phyloP scores from a whole-genome alignment of 139 green algal species.

The Diplosphaera chodatii region DNA sequence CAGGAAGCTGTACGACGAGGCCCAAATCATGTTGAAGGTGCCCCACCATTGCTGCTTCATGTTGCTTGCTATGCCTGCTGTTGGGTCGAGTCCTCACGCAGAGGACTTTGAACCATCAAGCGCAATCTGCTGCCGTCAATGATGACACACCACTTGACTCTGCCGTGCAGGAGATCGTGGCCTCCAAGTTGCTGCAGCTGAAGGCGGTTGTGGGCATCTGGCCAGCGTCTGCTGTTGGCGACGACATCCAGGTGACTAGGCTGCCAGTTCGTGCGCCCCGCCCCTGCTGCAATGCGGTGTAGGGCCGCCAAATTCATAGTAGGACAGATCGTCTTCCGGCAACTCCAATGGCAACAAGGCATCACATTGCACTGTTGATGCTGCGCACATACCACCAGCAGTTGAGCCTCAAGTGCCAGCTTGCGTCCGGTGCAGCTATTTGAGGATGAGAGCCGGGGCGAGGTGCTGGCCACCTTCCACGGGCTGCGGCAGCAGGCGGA shows the following conservation, averaged over 20 bases:
- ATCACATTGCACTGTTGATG: too few relatives aligned
- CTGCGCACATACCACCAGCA: too few relatives aligned
- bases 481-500: constrained; percentile 88
- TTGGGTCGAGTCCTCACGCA: too few relatives aligned
- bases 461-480: constrained; percentile 49
- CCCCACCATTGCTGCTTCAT: neutral
- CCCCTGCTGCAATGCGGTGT: too few relatives aligned
- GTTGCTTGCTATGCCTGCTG: neutral
- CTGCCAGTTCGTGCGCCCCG: too few relatives aligned
- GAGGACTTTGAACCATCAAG: too few relatives aligned
- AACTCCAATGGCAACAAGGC: too few relatives aligned
- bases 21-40: constrained; percentile 69
- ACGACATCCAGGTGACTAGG: constrained; percentile 82
- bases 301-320: too few relatives aligned
- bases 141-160: too few relatives aligned
- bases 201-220: constrained; percentile 87
- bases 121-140: too few relatives aligned
- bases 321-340: too few relatives aligned
- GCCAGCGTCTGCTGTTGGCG: constrained; percentile 83
- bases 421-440: constrained; percentile 36
- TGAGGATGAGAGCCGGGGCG: constrained; percentile 52
- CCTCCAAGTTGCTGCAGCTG: constrained; percentile 74
- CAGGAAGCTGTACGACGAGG: constrained; percentile 95
- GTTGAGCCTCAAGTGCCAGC: too few relatives aligned
- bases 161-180: constrained; percentile 73